Conservation (phyloP, 768 basidiomycete genomes). For the Peribolospora baueri region DNA sequence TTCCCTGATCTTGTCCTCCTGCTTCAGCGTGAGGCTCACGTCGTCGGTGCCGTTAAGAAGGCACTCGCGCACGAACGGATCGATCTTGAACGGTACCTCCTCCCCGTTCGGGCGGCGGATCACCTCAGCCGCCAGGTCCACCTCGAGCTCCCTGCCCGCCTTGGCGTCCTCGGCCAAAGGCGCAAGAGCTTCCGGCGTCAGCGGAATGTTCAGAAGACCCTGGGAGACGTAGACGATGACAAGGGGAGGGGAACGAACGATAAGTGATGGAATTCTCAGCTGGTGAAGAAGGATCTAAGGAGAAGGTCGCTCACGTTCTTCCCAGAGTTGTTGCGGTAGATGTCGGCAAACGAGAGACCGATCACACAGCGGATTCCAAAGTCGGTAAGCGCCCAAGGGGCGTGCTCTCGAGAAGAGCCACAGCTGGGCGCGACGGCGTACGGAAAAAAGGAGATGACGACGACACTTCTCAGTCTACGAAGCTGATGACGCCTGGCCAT, state of each 20-base stretch:
- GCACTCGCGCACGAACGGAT: constrained; percentile 79
- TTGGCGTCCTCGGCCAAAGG: constrained; percentile 53
- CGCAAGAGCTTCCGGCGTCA: constrained; percentile 46
- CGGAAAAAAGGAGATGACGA: too few species aligned
- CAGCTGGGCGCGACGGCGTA: neutral
- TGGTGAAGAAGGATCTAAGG: constrained; percentile 5
- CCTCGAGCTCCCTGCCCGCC: constrained; percentile 47
- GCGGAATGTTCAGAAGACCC: constrained; percentile 57
- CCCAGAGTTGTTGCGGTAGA: constrained; percentile 33
- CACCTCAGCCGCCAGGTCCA: constrained; percentile 62
- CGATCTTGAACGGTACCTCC: constrained; percentile 47
- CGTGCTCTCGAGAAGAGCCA: constrained; percentile 61
- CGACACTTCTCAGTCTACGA: too few species aligned
- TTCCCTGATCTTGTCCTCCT: constrained; percentile 37
- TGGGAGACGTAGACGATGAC: constrained; percentile 46
- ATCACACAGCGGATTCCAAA: constrained; percentile 75
- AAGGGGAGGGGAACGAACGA: neutral
- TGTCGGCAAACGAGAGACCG: constrained; percentile 72
- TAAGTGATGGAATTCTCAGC: neutral
- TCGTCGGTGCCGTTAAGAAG: constrained; percentile 90
- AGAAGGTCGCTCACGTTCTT: constrained; percentile 16
- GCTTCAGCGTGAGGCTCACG: constrained; percentile 78
- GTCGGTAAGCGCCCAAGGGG: constrained; percentile 39
- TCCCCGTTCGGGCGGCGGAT: constrained; percentile 43
- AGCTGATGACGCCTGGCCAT: too few species aligned